Evolutionary conservation across 345 rosid genomes (phyloP).

Genomic region (Populus simonii): DNA sequence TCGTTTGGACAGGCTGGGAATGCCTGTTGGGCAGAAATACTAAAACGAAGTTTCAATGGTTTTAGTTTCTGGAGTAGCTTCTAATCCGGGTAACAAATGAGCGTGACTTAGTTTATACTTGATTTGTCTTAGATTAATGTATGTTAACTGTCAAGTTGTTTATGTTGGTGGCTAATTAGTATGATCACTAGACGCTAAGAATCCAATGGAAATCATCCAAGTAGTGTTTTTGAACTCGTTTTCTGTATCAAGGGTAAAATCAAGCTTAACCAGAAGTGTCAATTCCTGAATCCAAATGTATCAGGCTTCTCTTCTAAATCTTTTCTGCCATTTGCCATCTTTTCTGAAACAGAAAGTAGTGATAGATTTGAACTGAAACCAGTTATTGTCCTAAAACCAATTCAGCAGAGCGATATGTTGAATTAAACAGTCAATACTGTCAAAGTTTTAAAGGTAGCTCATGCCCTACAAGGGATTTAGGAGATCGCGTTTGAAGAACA

Average conservation of each 20-base stretch:
- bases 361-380: not conserved
- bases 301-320: not conserved
- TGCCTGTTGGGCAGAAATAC: conserved; percentile 52
- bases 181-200: not conserved
- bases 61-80: not conserved
- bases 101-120: not conserved
- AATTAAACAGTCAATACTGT: not conserved
- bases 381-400: too few relatives aligned
- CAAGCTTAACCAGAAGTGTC: not conserved
- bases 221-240: not conserved
- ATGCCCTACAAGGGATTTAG: not conserved
- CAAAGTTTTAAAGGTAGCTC: not conserved
- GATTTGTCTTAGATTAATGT: not conserved
- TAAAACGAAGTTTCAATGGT: not conserved
- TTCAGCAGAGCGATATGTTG: too few relatives aligned
- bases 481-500: not conserved
- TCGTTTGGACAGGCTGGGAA: conserved; percentile 77
- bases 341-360: not conserved
- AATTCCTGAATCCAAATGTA: not conserved
- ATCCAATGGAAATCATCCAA: not conserved
- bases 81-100: conserved; percentile 6
- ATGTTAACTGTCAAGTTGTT: not conserved
- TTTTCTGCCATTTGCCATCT: not conserved
- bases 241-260: not conserved
- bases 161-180: not conserved